Evolutionary conservation across 805 yeast species (phyloP).

Genomic region (Pichia scutulata): DNA sequence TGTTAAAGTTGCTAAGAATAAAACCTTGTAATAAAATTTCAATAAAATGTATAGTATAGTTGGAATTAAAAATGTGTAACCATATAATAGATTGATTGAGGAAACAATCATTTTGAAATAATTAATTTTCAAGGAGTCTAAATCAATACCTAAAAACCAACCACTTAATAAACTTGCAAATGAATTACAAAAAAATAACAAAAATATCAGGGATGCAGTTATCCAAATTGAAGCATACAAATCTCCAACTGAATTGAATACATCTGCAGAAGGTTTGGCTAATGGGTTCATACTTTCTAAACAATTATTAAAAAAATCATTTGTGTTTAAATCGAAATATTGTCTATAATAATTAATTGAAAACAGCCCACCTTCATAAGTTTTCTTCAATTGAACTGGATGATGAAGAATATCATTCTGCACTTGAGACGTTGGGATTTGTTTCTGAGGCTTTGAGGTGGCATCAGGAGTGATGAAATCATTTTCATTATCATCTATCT

Average conservation of each 20-base stretch:
- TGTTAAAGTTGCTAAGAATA: conserved; percentile 40
- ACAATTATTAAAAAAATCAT: conserved; percentile 50
- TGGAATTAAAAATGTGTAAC: conserved; percentile 68
- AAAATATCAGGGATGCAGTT: conserved; percentile 69
- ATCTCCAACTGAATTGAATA: conserved; percentile 47
- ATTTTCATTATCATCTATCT: conserved; percentile 7
- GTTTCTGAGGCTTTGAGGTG: background rate
- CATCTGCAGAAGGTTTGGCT: conserved; percentile 26
- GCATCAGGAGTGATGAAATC: conserved; percentile 20
- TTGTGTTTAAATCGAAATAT: conserved; percentile 63
- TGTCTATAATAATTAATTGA: conserved; percentile 53
- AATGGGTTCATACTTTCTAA: conserved; percentile 51
- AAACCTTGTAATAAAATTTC: conserved; percentile 46
- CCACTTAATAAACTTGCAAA: conserved; percentile 58
- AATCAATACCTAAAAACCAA: conserved; percentile 34
- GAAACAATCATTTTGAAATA: conserved; percentile 60
- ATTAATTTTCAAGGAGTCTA: conserved; percentile 30
- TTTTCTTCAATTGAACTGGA: conserved; percentile 14
- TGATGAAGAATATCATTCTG: background rate
- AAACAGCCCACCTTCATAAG: conserved; percentile 39
- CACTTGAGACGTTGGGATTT: background rate
- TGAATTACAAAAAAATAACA: conserved; percentile 69
- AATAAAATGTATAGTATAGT: conserved; percentile 42
- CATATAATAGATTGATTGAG: conserved; percentile 65
- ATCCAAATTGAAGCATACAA: conserved; percentile 90